Base-by-base conservation (phyloP, 2,329 filamentous ascomycete genomes). In the Didymella lethalis region DNA sequence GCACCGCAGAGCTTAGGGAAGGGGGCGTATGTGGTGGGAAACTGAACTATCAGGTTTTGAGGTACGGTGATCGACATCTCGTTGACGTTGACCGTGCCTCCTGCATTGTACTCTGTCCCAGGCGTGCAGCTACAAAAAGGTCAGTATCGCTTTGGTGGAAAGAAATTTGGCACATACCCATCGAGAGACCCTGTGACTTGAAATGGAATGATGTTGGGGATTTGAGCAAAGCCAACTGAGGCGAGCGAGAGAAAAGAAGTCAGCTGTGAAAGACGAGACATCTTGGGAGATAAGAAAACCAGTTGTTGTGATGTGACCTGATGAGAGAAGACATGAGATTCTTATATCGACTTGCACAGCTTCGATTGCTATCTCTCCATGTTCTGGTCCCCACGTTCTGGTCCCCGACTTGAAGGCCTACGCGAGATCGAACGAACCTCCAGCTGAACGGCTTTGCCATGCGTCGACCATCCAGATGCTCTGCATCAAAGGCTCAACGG, bases 31-130 rank as follows among this genome's bases (percentile, higher is more conserved):
- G 78, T 77, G 3, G 78, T 79, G 0, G 81, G 82, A 40, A 84
- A 83, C 48, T 82, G 78, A 3, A 83, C 80, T 8, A 83, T 76
- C 25, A 84, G 62, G 59, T 84, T 84, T 67, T 83, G 77, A 3
- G 82, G 82, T 2, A 84, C 80, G 10, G 68, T 75, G 45, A 84
- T 78, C 16, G 64, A 73, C 63, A 78, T 81, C 0, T 80, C 80
- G 46, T 81, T 81, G 48, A 84, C 78, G 0, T 68, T 68, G 16
- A 84, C 78, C 14, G 71, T 71, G 8, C 82, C 82, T 20, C 82
- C 82, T 7, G 76, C 74, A 62, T 84, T 84, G 70, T 66, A 75
- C 7, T 69, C 69, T n/a, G 56, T 48, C 11, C 56, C 64, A 10
- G 63, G 66, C 16, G 58, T 51, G 46, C 69, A 74, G 29, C 70